Evolutionary conservation across 1,139 yeast genomes (phyloP).

Genomic region (Ashbya aceris): DNA sequence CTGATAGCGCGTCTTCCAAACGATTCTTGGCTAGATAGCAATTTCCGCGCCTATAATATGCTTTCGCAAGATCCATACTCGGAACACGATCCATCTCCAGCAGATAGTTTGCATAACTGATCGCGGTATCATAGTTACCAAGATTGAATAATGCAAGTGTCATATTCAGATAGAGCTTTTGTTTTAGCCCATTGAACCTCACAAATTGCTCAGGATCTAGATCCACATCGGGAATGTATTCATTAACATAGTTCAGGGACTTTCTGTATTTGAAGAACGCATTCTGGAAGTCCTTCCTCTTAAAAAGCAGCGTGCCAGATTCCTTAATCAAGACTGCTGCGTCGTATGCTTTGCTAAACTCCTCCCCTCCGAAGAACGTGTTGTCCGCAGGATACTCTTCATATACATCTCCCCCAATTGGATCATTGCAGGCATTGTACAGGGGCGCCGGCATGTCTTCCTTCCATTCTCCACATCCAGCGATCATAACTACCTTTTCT

Average conservation of each 20-base stretch:
- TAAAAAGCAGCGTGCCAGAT: constrained; percentile 54
- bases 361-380: constrained; percentile 46
- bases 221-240: constrained; percentile 60
- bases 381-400: constrained; percentile 76
- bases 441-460: constrained; percentile 46
- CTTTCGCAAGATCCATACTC: constrained; percentile 48
- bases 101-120: constrained; percentile 46
- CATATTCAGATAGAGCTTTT: constrained; percentile 51
- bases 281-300: constrained; percentile 39
- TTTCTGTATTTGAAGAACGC: constrained; percentile 56
- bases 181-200: constrained; percentile 48
- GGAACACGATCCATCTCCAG: constrained; percentile 40
- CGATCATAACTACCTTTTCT: constrained; percentile 40
- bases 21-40: constrained; percentile 38
- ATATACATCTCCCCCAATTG: constrained; percentile 56
- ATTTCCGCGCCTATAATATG: constrained; percentile 51
- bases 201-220: constrained; percentile 46
- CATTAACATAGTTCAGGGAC: constrained; percentile 58
- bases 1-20: constrained; percentile 41
- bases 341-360: constrained; percentile 41
- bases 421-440: constrained; percentile 50
- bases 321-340: constrained; percentile 52
- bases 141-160: constrained; percentile 45
- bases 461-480: constrained; percentile 59
- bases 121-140: constrained; percentile 37